Evolutionary conservation across 2,329 filamentous ascomycete genomes (phyloP).

Genomic region (Talaromyces rugulosus): DNA sequence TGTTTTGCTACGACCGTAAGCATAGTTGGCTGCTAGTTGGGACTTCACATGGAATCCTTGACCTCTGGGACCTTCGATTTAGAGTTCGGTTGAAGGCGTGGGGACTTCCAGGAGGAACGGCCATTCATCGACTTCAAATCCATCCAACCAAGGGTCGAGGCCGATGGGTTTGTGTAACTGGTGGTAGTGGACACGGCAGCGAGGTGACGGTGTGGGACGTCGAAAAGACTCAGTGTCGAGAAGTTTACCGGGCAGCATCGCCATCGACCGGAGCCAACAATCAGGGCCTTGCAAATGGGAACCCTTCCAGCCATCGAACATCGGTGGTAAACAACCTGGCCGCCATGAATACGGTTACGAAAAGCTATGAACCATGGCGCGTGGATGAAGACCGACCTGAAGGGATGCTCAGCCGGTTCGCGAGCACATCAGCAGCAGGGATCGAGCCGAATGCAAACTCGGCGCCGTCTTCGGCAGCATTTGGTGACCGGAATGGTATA

Average conservation of each 20-base stretch:
- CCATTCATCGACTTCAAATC: conserved; percentile 73
- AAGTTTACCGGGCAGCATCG: conserved; percentile 69
- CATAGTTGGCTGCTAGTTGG: conserved; percentile 88
- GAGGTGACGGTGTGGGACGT: conserved; percentile 96
- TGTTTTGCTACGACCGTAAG: conserved; percentile 81
- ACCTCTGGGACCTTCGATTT: conserved; percentile 97
- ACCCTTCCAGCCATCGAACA: conserved; percentile 14
- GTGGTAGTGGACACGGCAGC: conserved; percentile 72
- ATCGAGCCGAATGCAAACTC: conserved; percentile 56
- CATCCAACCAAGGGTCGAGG: conserved; percentile 75
- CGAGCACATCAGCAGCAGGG: conserved; percentile 50
- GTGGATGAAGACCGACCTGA: conserved; percentile 87
- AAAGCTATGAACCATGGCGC: conserved; percentile 76
- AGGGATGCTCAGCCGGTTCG: conserved; percentile 81
- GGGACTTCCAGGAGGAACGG: conserved; percentile 75
- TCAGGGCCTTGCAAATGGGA: conserved; percentile 5
- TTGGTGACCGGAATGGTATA: conserved; percentile 50
- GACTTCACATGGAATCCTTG: conserved; percentile 86
- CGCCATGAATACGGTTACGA: conserved; percentile 29
- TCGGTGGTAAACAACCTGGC: conserved; percentile 16
- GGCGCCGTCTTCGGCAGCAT: conserved; percentile 2
- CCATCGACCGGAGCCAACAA: conserved; percentile 11
- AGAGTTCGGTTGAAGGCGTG: conserved; percentile 80
- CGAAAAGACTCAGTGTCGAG: conserved; percentile 81
- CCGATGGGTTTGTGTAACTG: conserved; percentile 82